Base-by-base conservation (phyloP, 1,284 basidiomycete species). In the Schizophyllum amplum region DNA sequence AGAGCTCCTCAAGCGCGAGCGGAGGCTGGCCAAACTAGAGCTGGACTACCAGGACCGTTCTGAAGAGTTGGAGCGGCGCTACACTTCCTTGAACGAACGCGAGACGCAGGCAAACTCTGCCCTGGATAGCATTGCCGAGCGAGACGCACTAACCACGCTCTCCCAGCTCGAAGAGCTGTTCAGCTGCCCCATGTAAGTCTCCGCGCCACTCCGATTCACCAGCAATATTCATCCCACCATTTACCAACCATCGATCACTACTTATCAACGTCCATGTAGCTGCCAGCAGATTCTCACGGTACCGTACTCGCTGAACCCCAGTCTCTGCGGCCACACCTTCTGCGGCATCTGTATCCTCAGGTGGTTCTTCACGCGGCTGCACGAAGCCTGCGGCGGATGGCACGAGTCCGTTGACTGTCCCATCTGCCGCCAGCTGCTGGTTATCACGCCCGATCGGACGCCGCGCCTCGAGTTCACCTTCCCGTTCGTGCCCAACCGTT, bases 321-420 rank as follows among this genome's bases (percentile, higher is more conserved):
- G 72, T 21, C 67, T 70, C 50, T 87, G 84, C 59, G 85, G 86
- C 1, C 84, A 87, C 63, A 77, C 82, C 0, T 87, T 83, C 65
- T 86, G 83, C 65, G 78, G 80, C 21, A 68, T 81, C 27, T 86
- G 83, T 66, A 80, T 84, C 58, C 66, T 86, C 22, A 81, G 80
- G 64, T 84, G 82, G 80, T 81, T 81, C 68, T 86, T 86, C 70
- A 80, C 83, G 58, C 77, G 78, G 52, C 69, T 85, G 42, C 83
- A 84, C 67, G 70, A 70, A 54, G 72, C 71, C 1, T 86, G 85
- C 62, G 83, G 83, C 33, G 69, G 72, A 33, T 87, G 84, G 84
- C 84, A 86, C 60, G 78, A 84, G 62, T 67, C 74, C 5, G 80
- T 86, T 47, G 79, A 82, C 61, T 87, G 83, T 67, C 85, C 84